Percentiles rank a stretch among this genome's conserved stretches.
These are phyloP conservation scores for Tulasnella sp. DNA, from an alignment of 768 basidiomycete species.

Conservation along the genomic window DNA sequence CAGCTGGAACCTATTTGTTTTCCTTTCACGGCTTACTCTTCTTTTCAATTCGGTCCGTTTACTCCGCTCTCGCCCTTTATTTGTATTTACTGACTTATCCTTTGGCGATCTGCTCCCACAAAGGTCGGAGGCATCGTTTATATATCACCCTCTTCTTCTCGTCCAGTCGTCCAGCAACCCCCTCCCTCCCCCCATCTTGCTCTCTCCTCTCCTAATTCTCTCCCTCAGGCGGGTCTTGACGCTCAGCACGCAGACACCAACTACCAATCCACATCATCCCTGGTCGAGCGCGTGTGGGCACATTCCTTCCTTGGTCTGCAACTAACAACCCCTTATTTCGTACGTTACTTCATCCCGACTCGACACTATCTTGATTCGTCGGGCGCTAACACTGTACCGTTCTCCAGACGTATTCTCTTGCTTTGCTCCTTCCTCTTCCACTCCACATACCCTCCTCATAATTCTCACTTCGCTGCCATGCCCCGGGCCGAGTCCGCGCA, in stretches of 20 bases:
- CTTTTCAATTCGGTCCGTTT: background rate
- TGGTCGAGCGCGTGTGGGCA: background rate
- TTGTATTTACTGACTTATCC: background rate
- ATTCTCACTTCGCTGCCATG: background rate
- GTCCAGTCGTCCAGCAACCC: slow-evolving; percentile 1
- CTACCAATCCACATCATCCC: slow-evolving; percentile 5
- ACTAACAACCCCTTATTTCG: background rate
- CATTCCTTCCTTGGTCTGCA: slow-evolving; percentile 15
- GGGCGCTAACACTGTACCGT: background rate
- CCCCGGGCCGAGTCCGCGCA: background rate
- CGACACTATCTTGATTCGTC: background rate
- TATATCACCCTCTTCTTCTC: background rate
- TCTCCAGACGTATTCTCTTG: background rate
- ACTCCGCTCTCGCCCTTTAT: background rate
- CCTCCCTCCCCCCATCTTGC: background rate
- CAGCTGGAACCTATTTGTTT: background rate
- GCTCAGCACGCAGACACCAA: background rate
- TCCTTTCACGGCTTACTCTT: background rate
- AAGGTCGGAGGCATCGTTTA: background rate
- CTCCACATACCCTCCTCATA: background rate
- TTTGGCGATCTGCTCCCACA: background rate
- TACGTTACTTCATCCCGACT: background rate
- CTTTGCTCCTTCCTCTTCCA: background rate
- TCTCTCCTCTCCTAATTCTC: background rate
- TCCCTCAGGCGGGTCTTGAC: background rate